phyloP scores from a whole-genome alignment of 1,139 yeast genomes.

The Diutina mesorugosa region DNA sequence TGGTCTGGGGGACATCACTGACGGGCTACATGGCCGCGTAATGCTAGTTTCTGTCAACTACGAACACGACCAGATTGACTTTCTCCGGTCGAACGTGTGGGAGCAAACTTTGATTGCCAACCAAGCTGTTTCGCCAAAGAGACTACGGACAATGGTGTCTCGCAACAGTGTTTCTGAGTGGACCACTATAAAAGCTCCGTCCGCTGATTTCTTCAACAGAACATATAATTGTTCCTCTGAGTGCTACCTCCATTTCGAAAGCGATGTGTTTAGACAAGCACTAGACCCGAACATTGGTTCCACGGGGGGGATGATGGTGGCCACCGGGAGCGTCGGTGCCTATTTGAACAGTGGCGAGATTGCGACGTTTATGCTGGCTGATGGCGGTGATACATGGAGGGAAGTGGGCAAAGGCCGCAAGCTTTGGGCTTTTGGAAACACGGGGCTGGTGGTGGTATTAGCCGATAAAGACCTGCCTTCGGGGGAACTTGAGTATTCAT shows the following conservation, averaged over 20 bases:
- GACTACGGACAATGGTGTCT: slow-evolving; percentile 59
- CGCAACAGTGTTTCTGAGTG: slow-evolving; percentile 92
- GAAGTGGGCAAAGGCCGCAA: slow-evolving; percentile 61
- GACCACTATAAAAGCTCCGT: slow-evolving; percentile 59
- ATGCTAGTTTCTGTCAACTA: background rate
- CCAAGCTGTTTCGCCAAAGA: slow-evolving; percentile 50
- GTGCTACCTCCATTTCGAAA: slow-evolving; percentile 84
- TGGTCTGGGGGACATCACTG: background rate
- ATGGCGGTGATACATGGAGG: slow-evolving; percentile 86
- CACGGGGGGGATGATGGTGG: slow-evolving; percentile 76
- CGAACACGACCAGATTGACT: slow-evolving; percentile 29
- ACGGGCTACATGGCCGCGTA: background rate
- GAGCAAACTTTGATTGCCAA: slow-evolving; percentile 80
- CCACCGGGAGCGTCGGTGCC: slow-evolving; percentile 90
- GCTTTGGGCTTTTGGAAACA: slow-evolving; percentile 96
- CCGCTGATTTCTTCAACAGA: slow-evolving; percentile 47
- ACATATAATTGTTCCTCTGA: slow-evolving; percentile 30
- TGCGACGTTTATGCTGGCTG: slow-evolving; percentile 64
- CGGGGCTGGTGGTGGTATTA: slow-evolving; percentile 74
- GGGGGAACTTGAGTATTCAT: slow-evolving; percentile 40
- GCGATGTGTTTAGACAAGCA: slow-evolving; percentile 80
- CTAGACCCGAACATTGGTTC: slow-evolving; percentile 78
- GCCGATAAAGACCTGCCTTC: slow-evolving; percentile 53
- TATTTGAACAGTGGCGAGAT: slow-evolving; percentile 38
- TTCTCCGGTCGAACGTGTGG: slow-evolving; percentile 71